A percentile compares a stretch with the other conserved stretches of the same genome.
These are phyloP conservation scores for Backusella macrospora DNA, from an alignment of 192 early-diverging fungal species.

Conservation along the genomic window DNA sequence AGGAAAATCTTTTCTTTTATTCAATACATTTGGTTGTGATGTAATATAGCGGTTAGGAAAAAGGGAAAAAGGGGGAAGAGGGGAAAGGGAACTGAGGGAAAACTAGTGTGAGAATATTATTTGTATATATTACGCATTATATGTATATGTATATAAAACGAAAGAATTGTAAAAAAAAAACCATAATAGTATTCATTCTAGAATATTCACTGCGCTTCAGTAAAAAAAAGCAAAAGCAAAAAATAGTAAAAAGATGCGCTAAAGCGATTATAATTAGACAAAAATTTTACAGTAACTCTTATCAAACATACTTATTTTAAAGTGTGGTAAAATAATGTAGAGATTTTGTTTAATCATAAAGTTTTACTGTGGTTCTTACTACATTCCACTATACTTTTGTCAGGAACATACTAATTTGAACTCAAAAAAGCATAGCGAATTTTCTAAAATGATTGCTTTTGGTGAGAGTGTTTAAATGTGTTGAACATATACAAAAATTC, in stretches of 20 bases:
- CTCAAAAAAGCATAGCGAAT: slow-evolving; percentile 7
- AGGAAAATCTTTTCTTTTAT: not conserved
- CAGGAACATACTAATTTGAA: not conserved
- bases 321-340: no score
- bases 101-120: not conserved
- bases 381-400: not conserved
- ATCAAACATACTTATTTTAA: not conserved
- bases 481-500: not conserved
- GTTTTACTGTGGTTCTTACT: not conserved
- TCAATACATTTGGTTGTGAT: not conserved
- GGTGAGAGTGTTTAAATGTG: not conserved
- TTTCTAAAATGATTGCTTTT: slow-evolving; percentile 1
- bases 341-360: not conserved
- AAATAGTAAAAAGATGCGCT: not conserved
- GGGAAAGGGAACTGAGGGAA: not conserved
- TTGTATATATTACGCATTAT: not conserved
- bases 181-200: not conserved
- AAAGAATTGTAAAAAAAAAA: not conserved
- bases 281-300: not conserved
- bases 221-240: not conserved
- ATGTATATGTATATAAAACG: not conserved
- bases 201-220: not conserved
- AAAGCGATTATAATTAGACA: not conserved
- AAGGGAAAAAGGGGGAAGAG: not conserved
- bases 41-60: not conserved